Conservation (phyloP, 345 rosid genomes). For the Populus nigra region DNA sequence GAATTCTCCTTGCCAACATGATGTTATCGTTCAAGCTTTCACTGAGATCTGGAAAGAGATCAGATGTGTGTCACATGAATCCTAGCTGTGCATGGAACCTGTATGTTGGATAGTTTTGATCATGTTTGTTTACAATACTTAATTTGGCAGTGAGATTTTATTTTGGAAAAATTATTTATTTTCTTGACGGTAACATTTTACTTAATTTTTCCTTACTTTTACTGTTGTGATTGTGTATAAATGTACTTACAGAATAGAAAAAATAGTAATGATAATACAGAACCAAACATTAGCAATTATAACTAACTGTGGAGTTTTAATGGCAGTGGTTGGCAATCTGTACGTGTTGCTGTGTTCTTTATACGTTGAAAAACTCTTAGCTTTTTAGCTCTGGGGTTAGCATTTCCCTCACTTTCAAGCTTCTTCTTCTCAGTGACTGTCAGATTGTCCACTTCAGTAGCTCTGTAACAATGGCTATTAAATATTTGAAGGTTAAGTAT, state of each 20-base stretch:
- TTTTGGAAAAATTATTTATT: too few species aligned
- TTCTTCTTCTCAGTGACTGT: too few species aligned
- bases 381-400: too few species aligned
- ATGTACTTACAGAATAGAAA: too few species aligned
- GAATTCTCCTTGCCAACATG: constrained; percentile 45
- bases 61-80: neutral
- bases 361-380: too few species aligned
- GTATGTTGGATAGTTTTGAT: neutral
- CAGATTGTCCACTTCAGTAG: too few species aligned
- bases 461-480: too few species aligned
- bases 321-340: neutral
- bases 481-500: too few species aligned
- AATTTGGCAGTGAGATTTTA: too few species aligned
- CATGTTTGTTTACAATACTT: too few species aligned
- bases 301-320: neutral
- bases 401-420: too few species aligned
- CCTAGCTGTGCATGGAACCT: neutral
- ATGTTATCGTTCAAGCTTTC: constrained; percentile 46
- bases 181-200: too few species aligned
- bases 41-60: constrained; percentile 40
- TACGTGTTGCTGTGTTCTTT: neutral
- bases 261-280: neutral
- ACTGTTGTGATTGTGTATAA: neutral
- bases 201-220: neutral
- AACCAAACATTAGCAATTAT: neutral